Percentiles rank a stretch among this genome's conserved stretches.
phyloP scores from a whole-genome alignment of 106 monocot genomes.

The Gastrodia elata region DNA sequence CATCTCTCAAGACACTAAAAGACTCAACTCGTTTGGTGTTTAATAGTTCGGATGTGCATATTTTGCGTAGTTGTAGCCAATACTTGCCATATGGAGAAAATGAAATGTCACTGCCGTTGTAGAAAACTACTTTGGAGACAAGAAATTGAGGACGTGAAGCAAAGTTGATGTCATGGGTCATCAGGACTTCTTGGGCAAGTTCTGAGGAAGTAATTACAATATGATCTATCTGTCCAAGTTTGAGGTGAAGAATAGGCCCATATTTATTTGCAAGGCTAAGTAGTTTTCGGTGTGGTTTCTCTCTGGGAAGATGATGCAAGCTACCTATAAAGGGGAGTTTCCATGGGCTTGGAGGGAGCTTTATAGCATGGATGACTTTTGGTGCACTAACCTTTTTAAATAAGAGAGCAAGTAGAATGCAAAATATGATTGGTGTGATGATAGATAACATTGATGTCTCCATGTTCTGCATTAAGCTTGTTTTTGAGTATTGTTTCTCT shows the following conservation, averaged over 20 bases:
- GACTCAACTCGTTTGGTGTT: conserved; percentile 20
- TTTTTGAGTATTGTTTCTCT: too few species aligned
- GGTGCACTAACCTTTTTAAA: too few species aligned
- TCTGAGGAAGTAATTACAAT: conserved; percentile 17
- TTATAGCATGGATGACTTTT: too few species aligned
- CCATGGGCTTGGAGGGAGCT: conserved; percentile 16
- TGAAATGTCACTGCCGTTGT: conserved; percentile 10
- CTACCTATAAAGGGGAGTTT: conserved; percentile 26
- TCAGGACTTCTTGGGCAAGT: conserved; percentile 14
- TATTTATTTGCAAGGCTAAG: neutral
- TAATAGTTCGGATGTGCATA: conserved; percentile 28
- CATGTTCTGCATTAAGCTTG: too few species aligned
- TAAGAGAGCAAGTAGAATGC: too few species aligned
- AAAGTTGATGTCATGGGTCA: conserved; percentile 26
- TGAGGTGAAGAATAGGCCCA: conserved; percentile 26
- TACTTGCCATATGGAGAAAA: conserved; percentile 30
- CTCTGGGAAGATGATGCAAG: conserved; percentile 12
- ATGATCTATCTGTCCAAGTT: conserved; percentile 20
- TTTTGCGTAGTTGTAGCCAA: conserved; percentile 32
- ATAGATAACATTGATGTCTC: too few species aligned
- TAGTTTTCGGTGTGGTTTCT: conserved; percentile 14
- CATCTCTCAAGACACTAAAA: conserved; percentile 18
- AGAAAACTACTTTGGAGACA: neutral
- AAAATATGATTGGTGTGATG: too few species aligned
- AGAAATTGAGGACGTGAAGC: conserved; percentile 5